Conservation (phyloP, 169 alveolate genomes). For the Eimeria brunetti region DNA sequence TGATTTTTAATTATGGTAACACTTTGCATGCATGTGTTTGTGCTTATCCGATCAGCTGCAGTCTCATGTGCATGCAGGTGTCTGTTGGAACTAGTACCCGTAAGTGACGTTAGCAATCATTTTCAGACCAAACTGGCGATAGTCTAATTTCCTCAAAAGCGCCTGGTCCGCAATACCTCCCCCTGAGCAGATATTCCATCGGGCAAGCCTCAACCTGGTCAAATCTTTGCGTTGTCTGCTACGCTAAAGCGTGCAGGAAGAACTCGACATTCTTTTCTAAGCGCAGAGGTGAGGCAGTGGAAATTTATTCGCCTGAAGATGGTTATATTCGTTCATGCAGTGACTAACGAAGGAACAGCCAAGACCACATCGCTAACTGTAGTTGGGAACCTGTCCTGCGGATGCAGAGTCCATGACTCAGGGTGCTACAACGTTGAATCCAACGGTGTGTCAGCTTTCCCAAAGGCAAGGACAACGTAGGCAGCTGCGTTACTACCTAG, state of each 20-base stretch:
- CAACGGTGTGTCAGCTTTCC: neutral
- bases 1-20: neutral
- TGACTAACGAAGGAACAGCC: neutral
- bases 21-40: neutral
- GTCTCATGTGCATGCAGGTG: neutral
- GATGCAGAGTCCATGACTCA: neutral
- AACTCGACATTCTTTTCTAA: neutral
- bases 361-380: neutral
- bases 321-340: neutral
- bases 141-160: constrained; percentile 90
- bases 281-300: neutral
- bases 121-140: constrained; percentile 96
- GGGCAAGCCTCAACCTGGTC: neutral
- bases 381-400: neutral
- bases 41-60: neutral
- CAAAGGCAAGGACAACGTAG: neutral
- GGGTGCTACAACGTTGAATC: neutral
- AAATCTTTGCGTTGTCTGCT: neutral
- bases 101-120: constrained; percentile 96
- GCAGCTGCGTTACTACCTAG: neutral
- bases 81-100: constrained; percentile 70
- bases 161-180: constrained; percentile 82
- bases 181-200: neutral
- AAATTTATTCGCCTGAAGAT: neutral
- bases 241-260: neutral